phyloP scores from a whole-genome alignment of 116 monocot genomes.

The Dioscorea cayenensis region DNA sequence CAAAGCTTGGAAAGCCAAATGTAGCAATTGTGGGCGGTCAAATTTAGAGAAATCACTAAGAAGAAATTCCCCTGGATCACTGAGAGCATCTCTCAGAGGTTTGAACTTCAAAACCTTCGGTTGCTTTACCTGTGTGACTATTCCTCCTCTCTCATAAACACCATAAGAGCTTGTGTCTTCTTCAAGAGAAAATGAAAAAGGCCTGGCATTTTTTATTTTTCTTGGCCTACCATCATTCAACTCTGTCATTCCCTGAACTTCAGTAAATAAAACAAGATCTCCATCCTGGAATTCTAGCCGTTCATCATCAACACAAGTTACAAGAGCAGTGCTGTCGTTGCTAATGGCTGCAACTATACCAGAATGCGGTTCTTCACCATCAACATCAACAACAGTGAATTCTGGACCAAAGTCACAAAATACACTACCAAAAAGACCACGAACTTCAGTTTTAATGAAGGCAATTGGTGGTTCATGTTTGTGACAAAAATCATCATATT shows the following conservation, averaged over 20 bases:
- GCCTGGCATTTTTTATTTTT: constrained; percentile 41
- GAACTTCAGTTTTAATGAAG: constrained; percentile 46
- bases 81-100: constrained; percentile 36
- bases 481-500: constrained; percentile 36
- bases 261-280: constrained; percentile 45
- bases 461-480: constrained; percentile 43
- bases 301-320: constrained; percentile 50
- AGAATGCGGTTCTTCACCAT: constrained; percentile 48
- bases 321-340: constrained; percentile 38
- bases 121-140: constrained; percentile 48
- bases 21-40: constrained; percentile 40
- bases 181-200: constrained; percentile 40
- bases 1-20: constrained; percentile 45
- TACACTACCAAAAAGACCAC: constrained; percentile 41
- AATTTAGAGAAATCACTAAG: constrained; percentile 54
- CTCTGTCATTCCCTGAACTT: constrained; percentile 44
- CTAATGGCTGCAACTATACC: constrained; percentile 45
- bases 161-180: constrained; percentile 39
- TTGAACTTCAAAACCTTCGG: constrained; percentile 44
- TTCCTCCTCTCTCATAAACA: constrained; percentile 34
- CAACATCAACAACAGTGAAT: constrained; percentile 45
- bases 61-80: constrained; percentile 45
- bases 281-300: constrained; percentile 57
- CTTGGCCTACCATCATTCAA: constrained; percentile 54
- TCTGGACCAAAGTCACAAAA: constrained; percentile 49